Base-by-base conservation (phyloP, 1,284 basidiomycete genomes). In the Stygiomarasmius scandens region DNA sequence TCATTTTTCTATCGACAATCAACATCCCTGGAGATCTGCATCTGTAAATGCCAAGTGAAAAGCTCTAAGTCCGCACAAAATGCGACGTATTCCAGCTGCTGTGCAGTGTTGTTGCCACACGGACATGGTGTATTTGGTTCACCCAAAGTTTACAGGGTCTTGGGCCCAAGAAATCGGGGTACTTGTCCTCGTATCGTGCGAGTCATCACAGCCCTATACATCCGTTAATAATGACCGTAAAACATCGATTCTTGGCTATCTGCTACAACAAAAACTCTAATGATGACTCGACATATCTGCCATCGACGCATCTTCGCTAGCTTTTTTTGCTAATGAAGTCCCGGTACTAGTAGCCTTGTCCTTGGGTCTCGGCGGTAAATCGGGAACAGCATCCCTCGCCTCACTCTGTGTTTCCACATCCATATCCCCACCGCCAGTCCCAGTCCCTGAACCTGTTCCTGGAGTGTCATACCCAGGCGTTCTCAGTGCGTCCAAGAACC, bases 401-500 rank as follows among this genome's bases (percentile, higher is more conserved):
- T 41, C 38, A 32, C 29, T 12, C 12, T 32, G 6, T 12, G 12
- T 12, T 12, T 32, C 29, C 12, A 32, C 12, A 32, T 32, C 29
- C 29, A 32, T 32, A 32, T 32, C 29, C 6, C 29, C 29, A 32
- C 29, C 29, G 29, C 12, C 29, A 32, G 12, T 12, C 29, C 12
- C 6, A 32, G 4, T 9, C 16, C 19, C 23, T 20, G 34, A 10
- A n/a, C n/a, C 29, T 24, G n/a, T 16, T 29, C 19, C 24, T 14
- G 20, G 20, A 23, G 10, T 23, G 27, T n/a, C 32, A 24, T 49
- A 10, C 19, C 32, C 29, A n/a, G 8, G 8, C 24, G n/a, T 32
- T 73, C 72, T 63, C 57, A 75, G 56, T 47, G 68, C 58, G 5
- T 64, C 65, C n/a, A 75, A 62, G 50, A 76, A 70, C 20, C 61